Percentiles rank a stretch among this genome's conserved stretches.
phyloP scores from a whole-genome alignment of 768 basidiomycete genomes.

The Boletales sp. region DNA sequence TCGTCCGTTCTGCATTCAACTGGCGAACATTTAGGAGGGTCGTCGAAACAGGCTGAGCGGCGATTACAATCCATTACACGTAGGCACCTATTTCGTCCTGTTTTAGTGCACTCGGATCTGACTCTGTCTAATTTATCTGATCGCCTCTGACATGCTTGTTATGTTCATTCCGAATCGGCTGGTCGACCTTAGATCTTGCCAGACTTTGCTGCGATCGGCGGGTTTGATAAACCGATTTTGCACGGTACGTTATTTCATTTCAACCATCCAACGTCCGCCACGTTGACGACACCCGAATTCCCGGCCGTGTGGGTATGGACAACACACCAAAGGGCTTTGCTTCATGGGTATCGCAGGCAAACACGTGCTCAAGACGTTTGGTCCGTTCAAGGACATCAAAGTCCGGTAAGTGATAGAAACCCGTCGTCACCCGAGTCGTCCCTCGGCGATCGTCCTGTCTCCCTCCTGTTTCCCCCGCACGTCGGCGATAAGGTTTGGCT shows the following conservation, averaged over 20 bases:
- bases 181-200: slow-evolving; percentile 66
- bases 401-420: slow-evolving; percentile 56
- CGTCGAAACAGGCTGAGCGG: slow-evolving; percentile 66
- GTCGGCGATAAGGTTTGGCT: not conserved
- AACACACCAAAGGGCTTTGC: slow-evolving; percentile 58
- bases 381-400: slow-evolving; percentile 89
- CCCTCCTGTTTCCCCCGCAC: not conserved
- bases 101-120: slow-evolving; percentile 1
- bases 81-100: slow-evolving; percentile 30
- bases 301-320: not conserved
- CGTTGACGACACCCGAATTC: not conserved
- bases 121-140: not conserved
- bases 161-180: not conserved
- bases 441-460: not conserved
- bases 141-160: not conserved
- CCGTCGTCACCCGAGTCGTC: too few species aligned
- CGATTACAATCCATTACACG: slow-evolving; percentile 88
- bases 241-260: slow-evolving; percentile 42
- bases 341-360: slow-evolving; percentile 91
- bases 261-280: not conserved
- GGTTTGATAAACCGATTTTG: slow-evolving; percentile 86
- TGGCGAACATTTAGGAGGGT: too few species aligned
- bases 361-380: slow-evolving; percentile 85
- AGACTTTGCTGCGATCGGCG: slow-evolving; percentile 91
- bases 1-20: not conserved